Percentiles rank a stretch among this genome's conserved stretches.
These are phyloP conservation scores for Rhizopogon roseolus DNA, from an alignment of 768 basidiomycete species.

Conservation along the genomic window DNA sequence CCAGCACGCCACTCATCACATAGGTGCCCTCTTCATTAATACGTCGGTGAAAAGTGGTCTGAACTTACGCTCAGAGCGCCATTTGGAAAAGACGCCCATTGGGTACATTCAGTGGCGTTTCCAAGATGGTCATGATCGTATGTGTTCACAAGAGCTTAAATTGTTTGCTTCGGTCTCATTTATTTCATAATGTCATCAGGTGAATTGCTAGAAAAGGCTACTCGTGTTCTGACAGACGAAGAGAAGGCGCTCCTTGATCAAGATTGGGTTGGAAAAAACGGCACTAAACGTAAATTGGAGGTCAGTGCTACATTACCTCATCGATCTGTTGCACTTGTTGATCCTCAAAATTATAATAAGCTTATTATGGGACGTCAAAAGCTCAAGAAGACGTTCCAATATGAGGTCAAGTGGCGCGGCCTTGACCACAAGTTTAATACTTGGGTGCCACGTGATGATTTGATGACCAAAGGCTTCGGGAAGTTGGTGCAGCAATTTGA, in stretches of 20 bases:
- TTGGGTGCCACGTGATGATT: conserved; percentile 86
- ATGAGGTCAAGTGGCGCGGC: conserved; percentile 86
- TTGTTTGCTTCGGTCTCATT: conserved; percentile 5
- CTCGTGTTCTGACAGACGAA: conserved; percentile 84
- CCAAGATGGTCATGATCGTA: conserved; percentile 97
- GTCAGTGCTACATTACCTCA: conserved; percentile 31
- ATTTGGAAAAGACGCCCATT: conserved; percentile 94
- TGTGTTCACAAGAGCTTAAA: conserved; percentile 23
- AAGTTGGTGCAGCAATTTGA: conserved; percentile 94
- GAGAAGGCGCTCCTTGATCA: conserved; percentile 75
- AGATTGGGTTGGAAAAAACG: conserved; percentile 89
- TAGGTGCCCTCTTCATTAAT: conserved; percentile 42
- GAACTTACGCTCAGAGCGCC: conserved; percentile 55
- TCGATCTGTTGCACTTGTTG: conserved; percentile 9
- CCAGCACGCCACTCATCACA: conserved; percentile 97
- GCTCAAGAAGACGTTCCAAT: conserved; percentile 91
- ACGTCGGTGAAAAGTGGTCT: conserved; percentile 13
- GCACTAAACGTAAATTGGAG: conserved; percentile 88
- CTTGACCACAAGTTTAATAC: conserved; percentile 85
- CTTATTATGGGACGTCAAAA: conserved; percentile 93
- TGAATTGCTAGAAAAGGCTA: conserved; percentile 87
- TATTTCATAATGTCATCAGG: conserved; percentile 36
- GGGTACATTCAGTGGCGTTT: conserved; percentile 99
- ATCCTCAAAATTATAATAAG: conserved; percentile 30
- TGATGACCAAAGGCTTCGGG: conserved; percentile 80